Evolutionary conservation across 2,329 filamentous ascomycete species (phyloP).

Genomic region (Nemania sp.): DNA sequence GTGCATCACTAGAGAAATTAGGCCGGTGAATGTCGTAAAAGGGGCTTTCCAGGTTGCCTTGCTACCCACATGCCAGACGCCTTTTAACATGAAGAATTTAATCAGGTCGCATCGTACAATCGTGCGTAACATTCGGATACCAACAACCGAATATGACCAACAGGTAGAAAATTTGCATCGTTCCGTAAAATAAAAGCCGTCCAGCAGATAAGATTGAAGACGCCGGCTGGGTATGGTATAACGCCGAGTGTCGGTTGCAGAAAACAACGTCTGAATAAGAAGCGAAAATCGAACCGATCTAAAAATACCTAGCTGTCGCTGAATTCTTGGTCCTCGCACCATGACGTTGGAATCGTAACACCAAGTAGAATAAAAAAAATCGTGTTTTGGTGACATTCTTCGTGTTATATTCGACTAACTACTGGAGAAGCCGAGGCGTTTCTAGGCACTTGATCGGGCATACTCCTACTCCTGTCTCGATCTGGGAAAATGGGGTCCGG

Average conservation of each 20-base stretch:
- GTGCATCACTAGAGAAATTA: slow-evolving; percentile 37
- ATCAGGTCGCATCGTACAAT: slow-evolving; percentile 41
- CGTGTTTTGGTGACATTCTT: slow-evolving; percentile 9
- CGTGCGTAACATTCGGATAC: slow-evolving; percentile 30
- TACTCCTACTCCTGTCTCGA: slow-evolving; percentile 49
- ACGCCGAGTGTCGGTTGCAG: slow-evolving; percentile 37
- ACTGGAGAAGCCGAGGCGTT: slow-evolving; percentile 47
- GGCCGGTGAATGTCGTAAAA: slow-evolving; percentile 43
- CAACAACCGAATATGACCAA: slow-evolving; percentile 18
- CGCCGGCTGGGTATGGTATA: slow-evolving; percentile 42
- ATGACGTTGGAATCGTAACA: slow-evolving; percentile 9
- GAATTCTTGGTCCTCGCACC: slow-evolving; percentile 13
- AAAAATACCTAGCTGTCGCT: slow-evolving; percentile 12
- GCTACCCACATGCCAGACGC: slow-evolving; percentile 40
- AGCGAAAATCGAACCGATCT: slow-evolving; percentile 21
- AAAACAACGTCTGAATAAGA: slow-evolving; percentile 32
- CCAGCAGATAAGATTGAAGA: slow-evolving; percentile 37
- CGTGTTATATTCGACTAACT: slow-evolving; percentile 45
- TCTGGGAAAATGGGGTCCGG: slow-evolving; percentile 52
- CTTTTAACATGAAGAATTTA: slow-evolving; percentile 36
- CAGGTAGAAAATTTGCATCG: slow-evolving; percentile 22
- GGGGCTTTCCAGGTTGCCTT: slow-evolving; percentile 30
- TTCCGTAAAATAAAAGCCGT: slow-evolving; percentile 38
- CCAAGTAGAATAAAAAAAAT: slow-evolving; percentile 20
- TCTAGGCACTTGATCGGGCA: slow-evolving; percentile 47